phyloP scores from a whole-genome alignment of 139 green algal species.

The Ulvella scutata region DNA sequence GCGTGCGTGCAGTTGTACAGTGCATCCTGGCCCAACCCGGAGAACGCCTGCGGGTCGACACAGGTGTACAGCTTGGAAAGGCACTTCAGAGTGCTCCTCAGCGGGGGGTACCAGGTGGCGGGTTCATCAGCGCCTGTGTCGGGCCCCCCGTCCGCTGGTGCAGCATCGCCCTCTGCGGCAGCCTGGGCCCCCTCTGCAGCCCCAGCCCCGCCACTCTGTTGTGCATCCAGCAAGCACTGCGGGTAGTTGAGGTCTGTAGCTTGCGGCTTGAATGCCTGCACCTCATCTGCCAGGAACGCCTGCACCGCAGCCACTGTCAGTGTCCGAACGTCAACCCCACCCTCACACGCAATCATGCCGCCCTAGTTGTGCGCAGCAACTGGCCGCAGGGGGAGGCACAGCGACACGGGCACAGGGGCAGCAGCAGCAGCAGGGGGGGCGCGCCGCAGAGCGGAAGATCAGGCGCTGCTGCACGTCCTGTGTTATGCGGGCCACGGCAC shows the following conservation, averaged over 20 bases:
- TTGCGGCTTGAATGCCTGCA: constrained; percentile 42
- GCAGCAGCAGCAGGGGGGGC: neutral
- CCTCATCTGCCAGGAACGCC: constrained; percentile 70
- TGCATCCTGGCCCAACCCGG: constrained; percentile 75
- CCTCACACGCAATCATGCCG: no score
- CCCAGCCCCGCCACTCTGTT: neutral
- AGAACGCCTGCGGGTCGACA: constrained; percentile 68
- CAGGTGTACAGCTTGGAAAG: constrained; percentile 81
- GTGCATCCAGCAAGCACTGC: constrained; percentile 30
- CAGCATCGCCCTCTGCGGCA: neutral
- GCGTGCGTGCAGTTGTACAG: constrained; percentile 46
- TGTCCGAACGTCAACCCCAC: no score
- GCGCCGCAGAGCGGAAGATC: constrained; percentile 49
- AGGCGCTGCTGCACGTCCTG: constrained; percentile 84
- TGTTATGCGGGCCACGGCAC: constrained; percentile 41
- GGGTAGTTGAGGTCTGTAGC: constrained; percentile 75
- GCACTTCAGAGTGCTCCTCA: constrained; percentile 57
- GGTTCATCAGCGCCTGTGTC: constrained; percentile 1
- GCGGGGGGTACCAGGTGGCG: constrained; percentile 58
- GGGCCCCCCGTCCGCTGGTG: neutral
- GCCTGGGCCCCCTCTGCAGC: neutral
- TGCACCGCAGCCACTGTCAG: no score
- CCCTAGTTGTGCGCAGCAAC: no score
- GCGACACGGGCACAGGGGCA: neutral
- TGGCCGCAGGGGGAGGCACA: no score